These are phyloP conservation scores for Panus rudis DNA, from an alignment of 768 basidiomycete genomes.

Conservation along the genomic window DNA sequence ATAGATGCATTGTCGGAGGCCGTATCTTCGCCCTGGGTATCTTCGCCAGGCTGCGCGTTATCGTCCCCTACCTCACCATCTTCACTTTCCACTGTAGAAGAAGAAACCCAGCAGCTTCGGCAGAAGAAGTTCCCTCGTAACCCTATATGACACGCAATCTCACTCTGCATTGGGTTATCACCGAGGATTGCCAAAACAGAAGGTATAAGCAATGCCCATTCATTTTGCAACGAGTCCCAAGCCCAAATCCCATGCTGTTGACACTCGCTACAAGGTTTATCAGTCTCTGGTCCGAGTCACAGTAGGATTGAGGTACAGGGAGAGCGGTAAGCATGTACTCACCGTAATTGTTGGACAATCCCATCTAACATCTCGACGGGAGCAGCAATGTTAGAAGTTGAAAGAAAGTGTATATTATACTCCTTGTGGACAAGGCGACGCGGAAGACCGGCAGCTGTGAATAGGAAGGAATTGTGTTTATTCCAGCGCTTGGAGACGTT, in stretches of 20 bases:
- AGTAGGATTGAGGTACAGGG: too few relatives aligned
- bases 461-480: slow-evolving; percentile 34
- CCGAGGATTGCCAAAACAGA: slow-evolving; percentile 19
- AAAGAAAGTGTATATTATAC: slow-evolving; percentile 35
- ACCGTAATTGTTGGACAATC: too few relatives aligned
- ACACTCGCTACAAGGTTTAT: too few relatives aligned
- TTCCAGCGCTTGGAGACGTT: slow-evolving; percentile 45
- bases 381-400: slow-evolving; percentile 34
- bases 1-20: too few relatives aligned
- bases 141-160: slow-evolving; percentile 39
- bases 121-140: slow-evolving; percentile 33
- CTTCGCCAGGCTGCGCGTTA: too few relatives aligned
- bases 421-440: slow-evolving; percentile 21
- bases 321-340: too few relatives aligned
- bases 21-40: too few relatives aligned
- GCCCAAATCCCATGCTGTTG: background rate
- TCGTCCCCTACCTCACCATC: too few relatives aligned
- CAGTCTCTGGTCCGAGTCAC: too few relatives aligned
- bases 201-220: background rate
- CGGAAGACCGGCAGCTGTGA: slow-evolving; percentile 32
- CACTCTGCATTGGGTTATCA: slow-evolving; percentile 41
- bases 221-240: background rate
- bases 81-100: too few relatives aligned
- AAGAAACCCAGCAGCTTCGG: too few relatives aligned
- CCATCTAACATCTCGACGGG: slow-evolving; percentile 40